Conservation (phyloP, 1,284 basidiomycete genomes). For the Apiotrichum gracile region DNA sequence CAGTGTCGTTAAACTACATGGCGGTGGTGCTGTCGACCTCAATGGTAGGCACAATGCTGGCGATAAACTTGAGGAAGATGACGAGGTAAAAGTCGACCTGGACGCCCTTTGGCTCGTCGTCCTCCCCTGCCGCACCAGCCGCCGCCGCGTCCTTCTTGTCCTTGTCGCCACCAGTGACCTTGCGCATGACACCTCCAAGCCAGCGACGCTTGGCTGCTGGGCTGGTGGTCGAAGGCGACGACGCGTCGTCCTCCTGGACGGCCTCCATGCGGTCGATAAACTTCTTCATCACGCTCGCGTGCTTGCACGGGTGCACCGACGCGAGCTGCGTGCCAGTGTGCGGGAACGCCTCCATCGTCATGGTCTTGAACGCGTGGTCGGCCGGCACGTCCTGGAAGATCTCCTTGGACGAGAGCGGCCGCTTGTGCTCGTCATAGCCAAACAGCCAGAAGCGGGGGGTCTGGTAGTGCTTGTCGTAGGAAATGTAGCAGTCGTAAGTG, state of each 20-base stretch:
- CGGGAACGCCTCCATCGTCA: slow-evolving; percentile 97
- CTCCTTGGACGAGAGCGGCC: slow-evolving; percentile 75
- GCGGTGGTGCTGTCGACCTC: slow-evolving; percentile 52
- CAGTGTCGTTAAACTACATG: slow-evolving; percentile 10
- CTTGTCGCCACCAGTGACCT: slow-evolving; percentile 57
- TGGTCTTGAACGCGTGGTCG: slow-evolving; percentile 97
- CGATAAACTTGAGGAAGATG: slow-evolving; percentile 96
- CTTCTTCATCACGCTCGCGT: slow-evolving; percentile 99
- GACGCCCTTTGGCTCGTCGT: slow-evolving; percentile 75
- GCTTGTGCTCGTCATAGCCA: slow-evolving; percentile 92
- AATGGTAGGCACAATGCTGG: slow-evolving; percentile 70
- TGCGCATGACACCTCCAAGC: slow-evolving; percentile 59
- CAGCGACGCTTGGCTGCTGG: slow-evolving; percentile 66
- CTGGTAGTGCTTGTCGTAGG: slow-evolving; percentile 97
- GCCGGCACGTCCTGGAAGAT: slow-evolving; percentile 97
- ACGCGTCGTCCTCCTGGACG: slow-evolving; percentile 54
- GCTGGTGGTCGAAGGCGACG: slow-evolving; percentile 15
- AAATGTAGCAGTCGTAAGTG: slow-evolving; percentile 99
- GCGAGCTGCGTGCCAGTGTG: slow-evolving; percentile 80
- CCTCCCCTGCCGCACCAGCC: slow-evolving; percentile 47
- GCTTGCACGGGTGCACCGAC: slow-evolving; percentile 96
- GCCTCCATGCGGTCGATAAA: slow-evolving; percentile 98
- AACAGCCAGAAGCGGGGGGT: slow-evolving; percentile 91
- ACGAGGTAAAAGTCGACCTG: slow-evolving; percentile 92
- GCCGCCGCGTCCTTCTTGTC: slow-evolving; percentile 54